Base-by-base conservation (phyloP, 129 eudicot genomes). In the Heracleum sosnowskyi region DNA sequence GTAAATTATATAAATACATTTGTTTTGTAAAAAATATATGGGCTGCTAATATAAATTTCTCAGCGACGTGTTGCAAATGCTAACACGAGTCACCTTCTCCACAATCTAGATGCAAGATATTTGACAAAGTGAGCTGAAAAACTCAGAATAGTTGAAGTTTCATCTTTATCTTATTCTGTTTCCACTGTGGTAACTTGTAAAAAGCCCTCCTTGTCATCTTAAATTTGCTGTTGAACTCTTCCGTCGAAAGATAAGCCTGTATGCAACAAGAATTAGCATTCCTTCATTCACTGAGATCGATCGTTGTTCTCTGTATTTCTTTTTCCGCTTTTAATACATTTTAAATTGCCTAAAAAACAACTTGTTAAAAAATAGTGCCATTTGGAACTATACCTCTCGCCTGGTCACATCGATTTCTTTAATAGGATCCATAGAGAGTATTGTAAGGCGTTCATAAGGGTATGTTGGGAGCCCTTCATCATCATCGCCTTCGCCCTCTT, bases 161-260 rank as follows among this genome's bases (percentile, higher is more conserved):
- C 84, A 84, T 85, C 81, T 93, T 93, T 70, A 91, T 83, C 96
- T 93, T 93, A 51, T 91, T 93, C 81, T 93, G 98, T 84, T 90
- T 91, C 98, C 98, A 93, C 85, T 85, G 85, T 42, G 98, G 98
- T 82, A 91, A 78, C 90, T 91, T 93, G 81, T 86, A 73, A 87
- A 93, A 93, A 12, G 89, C 93, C 2, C 74, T 89, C 85, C 90
- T 93, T 12, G 86, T 64, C 98, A 93, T 93, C 77, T 86, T 89
- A 70, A 93, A 93, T 85, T 91, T 89, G 84, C 81, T 91, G 78
- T 66, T 84, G 90, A 93, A 93, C 74, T 91, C 98, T 49, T 80
- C 84, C 16, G 88, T 75, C 9, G 98, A 93, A 51, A 93, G 85
- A 75, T 93, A 91, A 42, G 93, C 82, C 98, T 93, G 90, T 84